Percentiles rank a stretch among this genome's conserved stretches.
phyloP scores from a whole-genome alignment of 768 basidiomycete species.

The Mycena leptocephala region DNA sequence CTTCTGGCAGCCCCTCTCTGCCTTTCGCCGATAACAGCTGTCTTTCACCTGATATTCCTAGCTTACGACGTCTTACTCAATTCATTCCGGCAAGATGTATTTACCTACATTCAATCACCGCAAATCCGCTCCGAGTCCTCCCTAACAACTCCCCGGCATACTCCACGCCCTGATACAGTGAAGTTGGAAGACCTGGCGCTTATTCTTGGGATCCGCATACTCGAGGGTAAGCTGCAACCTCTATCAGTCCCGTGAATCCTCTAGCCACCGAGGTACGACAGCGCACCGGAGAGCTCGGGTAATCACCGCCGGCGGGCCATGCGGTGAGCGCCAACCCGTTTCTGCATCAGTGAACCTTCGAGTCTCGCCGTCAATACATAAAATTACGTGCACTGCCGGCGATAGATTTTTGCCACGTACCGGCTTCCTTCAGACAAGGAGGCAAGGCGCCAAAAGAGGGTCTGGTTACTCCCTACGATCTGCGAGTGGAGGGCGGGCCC shows the following conservation, averaged over 20 bases:
- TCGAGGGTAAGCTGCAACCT: conserved; percentile 17
- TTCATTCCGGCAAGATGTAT: no score
- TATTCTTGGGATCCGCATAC: neutral
- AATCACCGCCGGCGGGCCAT: neutral
- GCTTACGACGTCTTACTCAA: no score
- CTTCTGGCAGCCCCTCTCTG: no score
- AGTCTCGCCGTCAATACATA: neutral
- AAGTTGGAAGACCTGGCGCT: conserved; percentile 1
- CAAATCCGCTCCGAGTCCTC: no score
- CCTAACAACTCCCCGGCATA: neutral
- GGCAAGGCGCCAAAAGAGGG: neutral
- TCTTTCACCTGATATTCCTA: no score
- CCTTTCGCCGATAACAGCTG: no score
- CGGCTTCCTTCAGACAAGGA: neutral
- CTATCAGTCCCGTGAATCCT: neutral
- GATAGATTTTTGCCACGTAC: neutral
- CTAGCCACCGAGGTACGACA: neutral
- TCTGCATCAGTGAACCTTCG: neutral
- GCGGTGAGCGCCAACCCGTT: conserved; percentile 7
- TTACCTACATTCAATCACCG: no score
- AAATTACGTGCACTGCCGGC: neutral
- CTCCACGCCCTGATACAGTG: conserved; percentile 3
- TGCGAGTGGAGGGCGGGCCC: conserved; percentile 8
- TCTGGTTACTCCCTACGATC: neutral
- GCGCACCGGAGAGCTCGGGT: conserved; percentile 5